Conservation (phyloP, 495 filamentous ascomycete species). For the Gamarada debralockiae region DNA sequence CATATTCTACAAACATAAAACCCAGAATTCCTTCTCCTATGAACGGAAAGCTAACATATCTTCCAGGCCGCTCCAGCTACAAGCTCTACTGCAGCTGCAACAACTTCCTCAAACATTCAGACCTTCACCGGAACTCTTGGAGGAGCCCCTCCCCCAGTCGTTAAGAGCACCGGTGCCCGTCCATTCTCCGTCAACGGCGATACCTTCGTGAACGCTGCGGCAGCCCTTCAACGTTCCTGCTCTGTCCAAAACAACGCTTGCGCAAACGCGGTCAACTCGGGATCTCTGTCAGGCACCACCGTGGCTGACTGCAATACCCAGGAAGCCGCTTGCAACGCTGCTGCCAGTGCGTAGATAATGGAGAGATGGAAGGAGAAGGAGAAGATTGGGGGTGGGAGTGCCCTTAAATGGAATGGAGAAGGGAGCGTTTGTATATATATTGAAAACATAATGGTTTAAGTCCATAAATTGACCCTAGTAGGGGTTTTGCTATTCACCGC, state of each 20-base stretch:
- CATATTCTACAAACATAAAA: too few species aligned
- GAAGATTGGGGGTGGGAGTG: too few species aligned
- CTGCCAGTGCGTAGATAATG: neutral
- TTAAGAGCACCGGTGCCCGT: conserved; percentile 36
- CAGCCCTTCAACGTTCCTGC: conserved; percentile 50
- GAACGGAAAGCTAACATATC: too few species aligned
- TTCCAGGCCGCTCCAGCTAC: too few species aligned
- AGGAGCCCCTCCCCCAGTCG: conserved; percentile 44
- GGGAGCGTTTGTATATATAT: too few species aligned
- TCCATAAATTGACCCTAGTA: too few species aligned
- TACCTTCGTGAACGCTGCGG: conserved; percentile 46
- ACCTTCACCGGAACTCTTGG: conserved; percentile 53
- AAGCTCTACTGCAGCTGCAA: too few species aligned
- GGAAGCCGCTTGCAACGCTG: conserved; percentile 39
- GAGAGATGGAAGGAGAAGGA: too few species aligned
- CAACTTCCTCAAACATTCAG: conserved; percentile 40
- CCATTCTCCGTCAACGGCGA: conserved; percentile 53
- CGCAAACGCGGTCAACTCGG: conserved; percentile 51
- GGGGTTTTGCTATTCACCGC: too few species aligned
- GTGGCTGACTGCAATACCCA: conserved; percentile 46
- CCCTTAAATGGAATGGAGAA: too few species aligned
- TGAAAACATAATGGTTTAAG: too few species aligned
- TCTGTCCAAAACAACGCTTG: conserved; percentile 54
- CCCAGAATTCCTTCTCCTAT: too few species aligned
- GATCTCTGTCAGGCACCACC: conserved; percentile 28